Evolutionary conservation across 208 protist genomes (phyloP).

Genomic region (Entamoeba histolytica): DNA sequence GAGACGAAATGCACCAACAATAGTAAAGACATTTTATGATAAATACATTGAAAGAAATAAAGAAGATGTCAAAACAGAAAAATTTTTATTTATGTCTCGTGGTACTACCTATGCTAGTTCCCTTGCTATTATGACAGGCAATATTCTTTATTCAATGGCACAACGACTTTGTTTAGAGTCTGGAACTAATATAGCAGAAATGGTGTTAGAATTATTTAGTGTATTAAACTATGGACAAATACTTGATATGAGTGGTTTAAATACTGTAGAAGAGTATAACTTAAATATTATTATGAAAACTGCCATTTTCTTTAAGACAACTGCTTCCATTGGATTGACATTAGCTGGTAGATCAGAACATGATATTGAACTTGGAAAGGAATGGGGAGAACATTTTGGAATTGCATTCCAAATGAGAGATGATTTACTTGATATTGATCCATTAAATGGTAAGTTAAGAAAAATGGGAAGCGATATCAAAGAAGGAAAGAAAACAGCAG

Average conservation of each 20-base stretch:
- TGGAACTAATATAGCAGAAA: neutral
- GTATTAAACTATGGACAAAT: neutral
- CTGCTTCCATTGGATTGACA: neutral
- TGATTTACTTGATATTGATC: neutral
- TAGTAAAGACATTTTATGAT: neutral
- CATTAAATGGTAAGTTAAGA: neutral
- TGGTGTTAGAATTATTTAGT: neutral
- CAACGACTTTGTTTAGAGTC: neutral
- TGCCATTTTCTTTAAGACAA: neutral
- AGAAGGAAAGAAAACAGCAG: neutral
- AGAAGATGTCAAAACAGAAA: neutral
- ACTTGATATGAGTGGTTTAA: neutral
- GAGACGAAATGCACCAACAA: neutral
- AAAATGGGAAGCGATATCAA: neutral
- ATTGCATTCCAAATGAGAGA: neutral
- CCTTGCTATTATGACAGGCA: neutral
- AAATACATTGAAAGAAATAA: neutral
- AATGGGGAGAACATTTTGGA: neutral
- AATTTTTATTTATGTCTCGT: neutral
- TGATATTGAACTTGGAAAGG: neutral
- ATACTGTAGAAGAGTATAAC: neutral
- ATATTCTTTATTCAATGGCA: neutral
- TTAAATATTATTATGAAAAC: neutral
- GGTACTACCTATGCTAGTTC: neutral
- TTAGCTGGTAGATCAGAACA: neutral